Evolutionary conservation across 805 yeast species (phyloP), one percentile per base, ranked within the genome.

Genomic region (Cyberlindnera nakhonratchasimensis): DNA sequence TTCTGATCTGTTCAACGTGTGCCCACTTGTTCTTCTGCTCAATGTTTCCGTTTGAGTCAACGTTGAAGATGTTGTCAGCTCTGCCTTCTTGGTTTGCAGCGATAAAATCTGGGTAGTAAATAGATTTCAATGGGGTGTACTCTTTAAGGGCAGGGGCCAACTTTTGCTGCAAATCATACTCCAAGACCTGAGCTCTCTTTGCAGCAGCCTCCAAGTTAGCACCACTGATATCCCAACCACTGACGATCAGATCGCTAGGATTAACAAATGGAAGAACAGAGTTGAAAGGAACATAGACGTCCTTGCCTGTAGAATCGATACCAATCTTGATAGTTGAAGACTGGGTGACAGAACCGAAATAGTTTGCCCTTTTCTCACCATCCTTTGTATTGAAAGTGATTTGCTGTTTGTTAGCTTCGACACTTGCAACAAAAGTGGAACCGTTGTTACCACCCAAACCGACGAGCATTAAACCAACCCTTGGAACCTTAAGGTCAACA

Each of bases 361-460:
- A 90, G 68, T 89, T 90, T 43, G 82, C 74, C 50, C 72, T 72
- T 36, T 79, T 73, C 20, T 71, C 72, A 40, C 96, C 96, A 42
- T 80, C 81, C 68, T 88, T 89, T 56, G 85, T 88, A 60, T 86
- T 80, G 70, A 90, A 90, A 39, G 77, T 66, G 50, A 90, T 63
- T 48, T 85, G 75, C 63, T 86, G 74, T 58, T 82, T 87, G 72
- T 90, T 90, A 46, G 97, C 96, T 52, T 85, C 76, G 39, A 82
- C 73, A 9, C 96, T 82, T 34, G 91, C 89, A 41, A 89, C 78
- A 51, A 91, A 74, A 12, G 98, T 90, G 45, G 96, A 76, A 65
- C 97, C 98, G 61, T 90, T 90, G 74, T 90, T 90, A 66, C 98
- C 98, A 55, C 97, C 97, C 52, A 90, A 74, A 54, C 98, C 98